Evolutionary conservation across 2,329 filamentous ascomycete species (phyloP).

Genomic region (Colletotrichum sp.): DNA sequence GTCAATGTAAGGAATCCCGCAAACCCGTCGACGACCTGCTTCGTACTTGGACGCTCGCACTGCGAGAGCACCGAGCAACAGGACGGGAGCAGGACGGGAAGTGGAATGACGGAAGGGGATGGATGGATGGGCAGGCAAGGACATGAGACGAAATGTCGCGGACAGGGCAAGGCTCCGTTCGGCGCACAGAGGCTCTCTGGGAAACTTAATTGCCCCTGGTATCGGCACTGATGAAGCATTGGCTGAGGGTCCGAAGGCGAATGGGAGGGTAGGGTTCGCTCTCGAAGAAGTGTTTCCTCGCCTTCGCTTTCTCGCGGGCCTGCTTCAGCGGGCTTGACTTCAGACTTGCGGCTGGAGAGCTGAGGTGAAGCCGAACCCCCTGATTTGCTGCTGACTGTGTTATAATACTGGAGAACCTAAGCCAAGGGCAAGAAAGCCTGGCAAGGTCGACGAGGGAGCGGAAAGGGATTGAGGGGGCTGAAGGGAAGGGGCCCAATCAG

Average conservation of each 20-base stretch:
- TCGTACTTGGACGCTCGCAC: neutral
- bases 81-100: constrained; percentile 7
- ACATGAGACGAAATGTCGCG: constrained; percentile 17
- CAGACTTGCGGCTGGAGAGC: neutral
- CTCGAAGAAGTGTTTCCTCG: neutral
- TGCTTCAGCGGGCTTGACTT: neutral
- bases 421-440: neutral
- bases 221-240: neutral
- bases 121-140: neutral
- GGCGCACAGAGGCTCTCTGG: constrained; percentile 10
- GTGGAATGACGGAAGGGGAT: neutral
- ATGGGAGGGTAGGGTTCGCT: neutral
- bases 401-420: neutral
- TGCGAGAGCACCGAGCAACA: neutral
- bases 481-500: neutral
- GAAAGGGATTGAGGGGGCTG: neutral
- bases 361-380: neutral
- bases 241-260: neutral
- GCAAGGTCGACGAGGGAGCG: neutral
- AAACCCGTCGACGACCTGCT: neutral
- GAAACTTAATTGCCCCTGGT: constrained; percentile 9
- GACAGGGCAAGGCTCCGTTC: neutral
- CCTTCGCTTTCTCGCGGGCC: neutral
- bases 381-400: neutral
- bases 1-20: neutral